Evolutionary conservation across 2,329 filamentous ascomycete species (phyloP).

Genomic region (Colletotrichum truncatum): DNA sequence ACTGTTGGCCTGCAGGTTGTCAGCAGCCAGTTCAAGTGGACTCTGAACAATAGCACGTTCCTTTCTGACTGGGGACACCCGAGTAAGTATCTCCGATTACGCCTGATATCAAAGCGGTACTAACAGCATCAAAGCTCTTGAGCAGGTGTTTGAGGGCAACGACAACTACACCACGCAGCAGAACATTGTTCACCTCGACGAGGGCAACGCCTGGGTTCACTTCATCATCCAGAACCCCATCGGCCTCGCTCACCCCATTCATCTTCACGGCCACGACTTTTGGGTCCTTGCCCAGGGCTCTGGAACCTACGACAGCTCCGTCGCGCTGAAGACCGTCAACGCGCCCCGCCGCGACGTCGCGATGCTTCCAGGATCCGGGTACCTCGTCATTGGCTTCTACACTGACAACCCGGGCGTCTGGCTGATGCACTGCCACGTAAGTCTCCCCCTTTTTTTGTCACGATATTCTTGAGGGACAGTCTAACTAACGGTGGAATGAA

Average conservation of each 20-base stretch:
- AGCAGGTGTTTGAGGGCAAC: slow-evolving; percentile 33
- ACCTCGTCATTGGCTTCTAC: slow-evolving; percentile 59
- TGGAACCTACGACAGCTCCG: slow-evolving; percentile 35
- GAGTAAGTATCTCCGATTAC: slow-evolving; percentile 32
- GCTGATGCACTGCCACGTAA: slow-evolving; percentile 58
- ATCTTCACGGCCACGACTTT: slow-evolving; percentile 57
- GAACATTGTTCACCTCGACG: slow-evolving; percentile 33
- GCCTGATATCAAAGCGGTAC: not conserved
- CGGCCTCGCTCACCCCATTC: slow-evolving; percentile 52
- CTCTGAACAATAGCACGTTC: slow-evolving; percentile 56
- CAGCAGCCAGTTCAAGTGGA: slow-evolving; percentile 54
- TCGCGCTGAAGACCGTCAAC: slow-evolving; percentile 42
- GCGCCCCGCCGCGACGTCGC: slow-evolving; percentile 63
- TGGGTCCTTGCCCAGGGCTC: slow-evolving; percentile 38
- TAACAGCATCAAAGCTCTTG: not conserved
- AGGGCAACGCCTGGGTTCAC: slow-evolving; percentile 40
- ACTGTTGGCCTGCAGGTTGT: slow-evolving; percentile 34
- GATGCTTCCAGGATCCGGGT: slow-evolving; percentile 52
- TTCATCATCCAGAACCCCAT: slow-evolving; percentile 42
- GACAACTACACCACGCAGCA: slow-evolving; percentile 33
- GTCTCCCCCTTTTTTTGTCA: not conserved
- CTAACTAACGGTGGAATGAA: slow-evolving; percentile 5
- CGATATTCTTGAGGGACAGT: not conserved
- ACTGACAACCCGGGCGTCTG: slow-evolving; percentile 59
- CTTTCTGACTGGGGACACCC: slow-evolving; percentile 56